Evolutionary conservation across 2,329 filamentous ascomycete genomes (phyloP), one percentile per base, ranked within the genome.

Genomic region (Fusarium stilboides): DNA sequence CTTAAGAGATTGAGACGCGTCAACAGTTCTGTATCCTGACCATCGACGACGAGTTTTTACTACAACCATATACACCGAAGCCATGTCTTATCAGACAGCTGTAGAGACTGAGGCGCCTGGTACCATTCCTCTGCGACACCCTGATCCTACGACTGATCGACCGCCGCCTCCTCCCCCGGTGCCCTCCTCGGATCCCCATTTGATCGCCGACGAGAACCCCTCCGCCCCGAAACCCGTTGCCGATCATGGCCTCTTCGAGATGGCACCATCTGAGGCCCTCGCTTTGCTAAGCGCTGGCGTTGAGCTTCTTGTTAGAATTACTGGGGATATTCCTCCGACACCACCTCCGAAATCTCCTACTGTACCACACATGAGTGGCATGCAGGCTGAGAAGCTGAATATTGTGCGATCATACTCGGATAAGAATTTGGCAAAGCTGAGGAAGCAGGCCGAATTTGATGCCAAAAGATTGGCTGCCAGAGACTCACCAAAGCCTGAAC

Each of bases 251-350:
- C 86, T 97, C 65, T 92, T 92, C 80, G 87, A 87, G 52, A 85
- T 98, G 62, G 83, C 89, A 1, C 89, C 94, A 5, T 84, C 91
- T 52, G 89, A 89, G 3, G 94, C 94, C 7, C 86, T 98, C 75
- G 92, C 91, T 75, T 83, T 97, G 68, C 86, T 98, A n/a, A 90
- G 90, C 70, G 85, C 88, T 39, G 88, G 88, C 60, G 83, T 94
- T 63, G 91, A 94, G 73, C 85, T 88, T 6, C 85, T 96, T 52
- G 91, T 94, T 28, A 86, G 87, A 67, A 84, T 91, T 61, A 93
- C 91, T 3, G 92, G 92, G 75, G 93, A 97, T 75, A 85, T 96
- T 14, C 93, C 92, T 22, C 92, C 91, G 17, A 96, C 91, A n/a
- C 92, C 91, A 57, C 91, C 92, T 7, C 86, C 90, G 3, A 86